Conservation (phyloP, 768 basidiomycete genomes). For the Tricholoma hemisulphureum region DNA sequence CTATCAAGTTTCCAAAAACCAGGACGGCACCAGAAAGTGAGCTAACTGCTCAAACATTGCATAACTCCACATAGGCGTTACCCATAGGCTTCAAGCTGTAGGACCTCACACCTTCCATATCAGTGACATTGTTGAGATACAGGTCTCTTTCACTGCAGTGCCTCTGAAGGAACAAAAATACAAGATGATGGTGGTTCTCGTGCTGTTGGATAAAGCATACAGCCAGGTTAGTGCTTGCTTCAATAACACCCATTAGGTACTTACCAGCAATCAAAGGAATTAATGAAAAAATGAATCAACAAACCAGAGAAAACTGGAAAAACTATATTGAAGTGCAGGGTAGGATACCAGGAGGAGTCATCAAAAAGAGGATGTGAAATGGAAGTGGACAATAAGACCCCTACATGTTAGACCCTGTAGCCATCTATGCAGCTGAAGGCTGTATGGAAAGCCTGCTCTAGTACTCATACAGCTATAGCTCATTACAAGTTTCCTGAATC, state of each 20-base stretch:
- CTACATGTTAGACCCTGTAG: background rate
- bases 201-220: background rate
- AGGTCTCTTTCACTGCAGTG: background rate
- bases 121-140: background rate
- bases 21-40: slow-evolving; percentile 1
- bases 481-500: too few species aligned
- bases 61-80: too few species aligned
- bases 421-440: too few species aligned
- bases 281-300: background rate
- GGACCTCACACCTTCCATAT: background rate
- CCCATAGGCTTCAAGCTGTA: too few species aligned
- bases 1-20: background rate
- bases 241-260: background rate
- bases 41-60: too few species aligned
- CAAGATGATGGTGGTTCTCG: background rate
- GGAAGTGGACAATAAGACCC: background rate
- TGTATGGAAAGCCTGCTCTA: too few species aligned
- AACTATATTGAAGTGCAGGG: background rate
- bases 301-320: background rate
- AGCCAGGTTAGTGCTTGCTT: background rate
- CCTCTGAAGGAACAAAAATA: background rate
- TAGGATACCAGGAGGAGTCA: background rate
- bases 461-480: too few species aligned
- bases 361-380: background rate
- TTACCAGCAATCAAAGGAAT: background rate